Conservation (phyloP, 345 rosid genomes). For the Punica granatum region DNA sequence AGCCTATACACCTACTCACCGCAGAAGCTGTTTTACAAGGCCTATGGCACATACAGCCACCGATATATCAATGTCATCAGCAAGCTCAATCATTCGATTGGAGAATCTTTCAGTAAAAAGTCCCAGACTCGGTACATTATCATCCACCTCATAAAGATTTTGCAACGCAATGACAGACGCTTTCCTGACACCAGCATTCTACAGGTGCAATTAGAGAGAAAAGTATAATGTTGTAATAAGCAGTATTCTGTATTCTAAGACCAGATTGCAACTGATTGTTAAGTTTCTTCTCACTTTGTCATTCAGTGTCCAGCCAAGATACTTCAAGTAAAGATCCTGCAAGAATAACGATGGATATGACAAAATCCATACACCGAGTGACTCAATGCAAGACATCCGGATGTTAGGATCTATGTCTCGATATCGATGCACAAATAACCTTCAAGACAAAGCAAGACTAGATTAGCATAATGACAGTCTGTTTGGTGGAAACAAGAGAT, state of each 20-base stretch:
- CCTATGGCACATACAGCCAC: conserved; percentile 95
- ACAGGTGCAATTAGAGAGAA: conserved; percentile 21
- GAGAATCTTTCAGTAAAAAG: conserved; percentile 95
- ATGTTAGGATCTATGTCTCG: conserved; percentile 91
- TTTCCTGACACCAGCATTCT: conserved; percentile 94
- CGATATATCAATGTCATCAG: conserved; percentile 89
- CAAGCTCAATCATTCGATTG: conserved; percentile 97
- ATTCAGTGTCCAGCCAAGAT: conserved; percentile 98
- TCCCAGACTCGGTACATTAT: conserved; percentile 82
- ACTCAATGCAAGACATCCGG: conserved; percentile 89
- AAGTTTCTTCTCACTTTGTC: conserved; percentile 59
- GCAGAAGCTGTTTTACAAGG: conserved; percentile 83
- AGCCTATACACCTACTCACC: conserved; percentile 33
- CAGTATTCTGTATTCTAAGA: neutral
- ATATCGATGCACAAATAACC: conserved; percentile 97
- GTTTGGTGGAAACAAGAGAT: neutral
- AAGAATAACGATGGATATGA: conserved; percentile 85
- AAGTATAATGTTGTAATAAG: neutral
- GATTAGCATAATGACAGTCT: neutral
- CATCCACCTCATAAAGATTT: conserved; percentile 88
- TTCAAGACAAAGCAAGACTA: conserved; percentile 26
- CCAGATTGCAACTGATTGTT: neutral
- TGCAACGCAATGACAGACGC: conserved; percentile 84
- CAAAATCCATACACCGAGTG: conserved; percentile 93
- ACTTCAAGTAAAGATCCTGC: conserved; percentile 88